Evolutionary conservation across 345 rosid genomes (phyloP).

Genomic region (Mangifera indica): DNA sequence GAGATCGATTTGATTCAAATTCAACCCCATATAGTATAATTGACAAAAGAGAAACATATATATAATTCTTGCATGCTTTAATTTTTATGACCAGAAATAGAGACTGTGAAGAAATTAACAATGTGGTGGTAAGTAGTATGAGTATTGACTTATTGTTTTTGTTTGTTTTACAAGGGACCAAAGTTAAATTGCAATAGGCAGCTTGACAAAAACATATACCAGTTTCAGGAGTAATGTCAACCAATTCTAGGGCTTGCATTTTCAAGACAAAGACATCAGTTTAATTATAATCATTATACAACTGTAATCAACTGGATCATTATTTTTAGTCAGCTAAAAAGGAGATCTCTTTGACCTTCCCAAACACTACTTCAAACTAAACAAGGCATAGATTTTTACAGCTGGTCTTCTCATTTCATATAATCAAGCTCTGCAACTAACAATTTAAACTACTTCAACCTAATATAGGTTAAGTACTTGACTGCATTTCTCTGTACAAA

Average conservation of each 20-base stretch:
- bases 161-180: conserved; percentile 9
- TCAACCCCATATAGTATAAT: no score
- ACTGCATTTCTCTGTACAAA: no score
- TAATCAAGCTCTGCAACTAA: neutral
- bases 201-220: conserved; percentile 13
- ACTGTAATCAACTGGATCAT: conserved; percentile 29
- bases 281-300: conserved; percentile 14
- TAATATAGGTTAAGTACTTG: no score
- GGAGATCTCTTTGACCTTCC: conserved; percentile 9
- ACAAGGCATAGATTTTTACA: neutral
- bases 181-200: conserved; percentile 3
- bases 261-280: conserved; percentile 22
- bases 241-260: conserved; percentile 30
- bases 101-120: no score
- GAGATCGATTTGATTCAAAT: no score
- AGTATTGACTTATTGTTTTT: no score
- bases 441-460: no score
- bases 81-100: no score
- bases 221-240: conserved; percentile 31
- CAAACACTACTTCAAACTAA: neutral
- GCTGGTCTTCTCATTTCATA: neutral
- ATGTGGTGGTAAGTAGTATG: no score
- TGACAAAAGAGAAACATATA: neutral
- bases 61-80: neutral
- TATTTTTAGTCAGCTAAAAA: neutral